A percentile compares a stretch with the other conserved stretches of the same genome.
phyloP scores from a whole-genome alignment of 2,329 filamentous ascomycete species.

The Chaetomium strumarium region DNA sequence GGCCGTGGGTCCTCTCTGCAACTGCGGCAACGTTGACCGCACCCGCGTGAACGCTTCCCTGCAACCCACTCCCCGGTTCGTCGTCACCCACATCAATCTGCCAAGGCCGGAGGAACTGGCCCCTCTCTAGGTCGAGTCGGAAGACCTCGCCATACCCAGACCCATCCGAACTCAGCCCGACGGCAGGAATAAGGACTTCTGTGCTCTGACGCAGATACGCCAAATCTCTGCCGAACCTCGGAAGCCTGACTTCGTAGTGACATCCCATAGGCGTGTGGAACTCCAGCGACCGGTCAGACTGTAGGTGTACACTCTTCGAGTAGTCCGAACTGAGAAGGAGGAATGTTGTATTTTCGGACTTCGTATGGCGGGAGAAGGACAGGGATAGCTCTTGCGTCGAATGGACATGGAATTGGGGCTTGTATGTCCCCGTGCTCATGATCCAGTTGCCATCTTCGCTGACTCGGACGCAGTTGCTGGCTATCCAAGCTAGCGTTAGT shows the following conservation, averaged over 20 bases:
- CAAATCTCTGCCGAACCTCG: conserved; percentile 85
- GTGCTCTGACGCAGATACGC: conserved; percentile 62
- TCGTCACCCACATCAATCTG: conserved; percentile 86
- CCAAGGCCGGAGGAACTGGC: conserved; percentile 90
- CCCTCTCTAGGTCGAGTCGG: conserved; percentile 82
- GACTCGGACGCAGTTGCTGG: conserved; percentile 80
- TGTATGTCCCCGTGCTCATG: conserved; percentile 82
- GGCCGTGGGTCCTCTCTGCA: conserved; percentile 81
- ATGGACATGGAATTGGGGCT: conserved; percentile 80
- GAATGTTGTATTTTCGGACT: conserved; percentile 86
- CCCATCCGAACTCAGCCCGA: conserved; percentile 75
- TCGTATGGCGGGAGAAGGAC: conserved; percentile 90
- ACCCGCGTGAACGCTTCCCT: conserved; percentile 80
- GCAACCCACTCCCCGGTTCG: conserved; percentile 67
- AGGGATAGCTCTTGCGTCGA: conserved; percentile 87
- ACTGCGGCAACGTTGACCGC: conserved; percentile 83
- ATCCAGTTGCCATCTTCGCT: conserved; percentile 97
- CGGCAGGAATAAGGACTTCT: conserved; percentile 80
- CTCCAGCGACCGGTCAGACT: conserved; percentile 84
- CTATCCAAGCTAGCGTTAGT: conserved; percentile 32
- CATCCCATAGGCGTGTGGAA: conserved; percentile 86
- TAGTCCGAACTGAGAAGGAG: conserved; percentile 84
- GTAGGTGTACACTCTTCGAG: conserved; percentile 88
- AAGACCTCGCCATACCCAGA: conserved; percentile 79
- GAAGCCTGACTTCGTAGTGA: conserved; percentile 84